Base-by-base conservation (phyloP, 192 early-diverging fungal species). In the Allomyces macrogynus region DNA sequence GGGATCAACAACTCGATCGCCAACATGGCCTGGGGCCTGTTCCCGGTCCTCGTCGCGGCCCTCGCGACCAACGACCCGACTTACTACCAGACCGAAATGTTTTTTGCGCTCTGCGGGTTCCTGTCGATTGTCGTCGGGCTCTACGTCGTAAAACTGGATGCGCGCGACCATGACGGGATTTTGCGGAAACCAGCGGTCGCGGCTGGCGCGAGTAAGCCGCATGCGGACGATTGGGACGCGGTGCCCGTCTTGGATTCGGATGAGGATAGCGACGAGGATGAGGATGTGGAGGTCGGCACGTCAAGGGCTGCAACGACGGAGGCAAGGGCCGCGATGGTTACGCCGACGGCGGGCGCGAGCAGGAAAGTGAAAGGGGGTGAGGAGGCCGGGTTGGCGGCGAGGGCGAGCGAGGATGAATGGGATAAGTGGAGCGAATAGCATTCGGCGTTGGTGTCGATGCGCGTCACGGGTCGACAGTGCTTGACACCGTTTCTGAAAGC, bases 21-120 rank as follows among this genome's bases (percentile, higher is more conserved):
- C 43, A 85, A 83, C 64, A 27, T 76, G 9, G 74, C 78, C 0
- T 71, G 79, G n/a, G 71, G 76, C 4, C 44, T 85, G 5, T 76
- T 81, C 61, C 83, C 83, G 14, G 63, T 82, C 27, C 63, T 80
- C 23, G 82, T 84, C 9, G 82, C 79, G 1, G 62, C 61, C n/a
- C 69, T 82, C 8, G 72, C 75, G 68, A 71, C 63, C 5, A 24
- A 43, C 23, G 80, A 82, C 62, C 62, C 67, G 18, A 71, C 75
- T 4, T 78, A 72, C 64, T 24, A 42, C 40, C 20, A 42, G 42
- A 67, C 73, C 11, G 77, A 78, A n/a, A 57, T 57, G 49, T 57
- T 57, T 57, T 57, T 57, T 16, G 49, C 49, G 16, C 12, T n/a
- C 49, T 57, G 49, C 49, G 49, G 49, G 16, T 14, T n/a, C 49